Evolutionary conservation across 2,329 filamentous ascomycete genomes (phyloP).

Genomic region (Fusarium solani-melongenae): DNA sequence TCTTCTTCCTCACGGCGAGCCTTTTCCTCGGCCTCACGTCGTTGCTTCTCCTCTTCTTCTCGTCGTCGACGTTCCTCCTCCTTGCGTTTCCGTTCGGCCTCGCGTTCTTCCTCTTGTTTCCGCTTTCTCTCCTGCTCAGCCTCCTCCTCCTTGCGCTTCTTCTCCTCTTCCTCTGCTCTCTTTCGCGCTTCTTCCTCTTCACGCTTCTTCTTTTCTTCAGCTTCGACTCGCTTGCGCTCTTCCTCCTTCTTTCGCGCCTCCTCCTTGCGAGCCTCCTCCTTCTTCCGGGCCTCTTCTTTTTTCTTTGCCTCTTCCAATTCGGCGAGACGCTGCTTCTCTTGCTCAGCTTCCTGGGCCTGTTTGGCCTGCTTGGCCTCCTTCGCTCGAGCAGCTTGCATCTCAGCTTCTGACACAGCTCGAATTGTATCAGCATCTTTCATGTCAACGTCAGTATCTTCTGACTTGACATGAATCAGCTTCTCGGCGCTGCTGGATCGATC

Average conservation of each 20-base stretch:
- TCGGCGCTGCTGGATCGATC: conserved; percentile 56
- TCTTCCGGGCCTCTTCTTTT: conserved; percentile 50
- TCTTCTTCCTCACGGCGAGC: conserved; percentile 53
- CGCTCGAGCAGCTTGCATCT: conserved; percentile 52
- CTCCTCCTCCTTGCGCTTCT: conserved; percentile 49
- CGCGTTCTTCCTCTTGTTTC: conserved; percentile 47
- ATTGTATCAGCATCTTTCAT: conserved; percentile 62
- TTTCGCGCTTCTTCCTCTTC: conserved; percentile 37
- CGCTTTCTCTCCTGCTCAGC: conserved; percentile 45
- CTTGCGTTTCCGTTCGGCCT: conserved; percentile 50
- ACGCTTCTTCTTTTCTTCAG: conserved; percentile 43
- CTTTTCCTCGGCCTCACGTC: conserved; percentile 51
- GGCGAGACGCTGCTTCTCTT: conserved; percentile 39
- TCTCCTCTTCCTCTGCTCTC: conserved; percentile 48
- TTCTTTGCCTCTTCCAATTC: conserved; percentile 49
- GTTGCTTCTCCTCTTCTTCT: conserved; percentile 51
- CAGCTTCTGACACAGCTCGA: conserved; percentile 41
- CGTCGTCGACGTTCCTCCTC: conserved; percentile 50
- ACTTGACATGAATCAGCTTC: conserved; percentile 66
- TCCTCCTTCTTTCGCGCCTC: conserved; percentile 51
- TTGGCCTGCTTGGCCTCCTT: conserved; percentile 36
- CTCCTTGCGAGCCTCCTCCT: conserved; percentile 48
- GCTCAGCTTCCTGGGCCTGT: conserved; percentile 33
- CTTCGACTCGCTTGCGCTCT: conserved; percentile 46
- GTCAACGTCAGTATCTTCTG: conserved; percentile 66